phyloP scores from a whole-genome alignment of 495 filamentous ascomycete species.

The Aspergillus sparsus region DNA sequence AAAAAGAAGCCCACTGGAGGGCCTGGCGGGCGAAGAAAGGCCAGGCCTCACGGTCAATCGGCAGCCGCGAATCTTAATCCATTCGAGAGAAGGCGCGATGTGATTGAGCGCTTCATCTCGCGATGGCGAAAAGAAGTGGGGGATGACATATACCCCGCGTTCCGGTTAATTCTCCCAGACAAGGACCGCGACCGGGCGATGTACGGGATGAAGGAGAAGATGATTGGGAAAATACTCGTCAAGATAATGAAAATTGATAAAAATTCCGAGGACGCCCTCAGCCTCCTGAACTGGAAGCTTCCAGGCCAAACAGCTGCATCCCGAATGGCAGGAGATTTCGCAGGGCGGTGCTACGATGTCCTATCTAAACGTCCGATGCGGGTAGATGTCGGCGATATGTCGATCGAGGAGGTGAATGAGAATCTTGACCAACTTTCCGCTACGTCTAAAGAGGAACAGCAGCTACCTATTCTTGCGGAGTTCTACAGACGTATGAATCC shows the following conservation, averaged over 20 bases:
- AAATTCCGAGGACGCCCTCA: slow-evolving; percentile 83
- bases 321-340: slow-evolving; percentile 84
- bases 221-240: slow-evolving; percentile 83
- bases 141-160: slow-evolving; percentile 88
- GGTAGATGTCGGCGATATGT: slow-evolving; percentile 71
- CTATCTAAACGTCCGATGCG: slow-evolving; percentile 82
- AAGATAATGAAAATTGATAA: slow-evolving; percentile 91
- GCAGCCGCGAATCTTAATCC: slow-evolving; percentile 60
- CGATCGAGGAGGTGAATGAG: slow-evolving; percentile 86
- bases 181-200: slow-evolving; percentile 91
- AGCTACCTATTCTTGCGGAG: slow-evolving; percentile 72
- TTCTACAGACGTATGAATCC: slow-evolving; percentile 94
- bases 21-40: slow-evolving; percentile 46
- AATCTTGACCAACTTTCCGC: slow-evolving; percentile 77
- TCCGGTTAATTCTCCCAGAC: slow-evolving; percentile 89
- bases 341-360: slow-evolving; percentile 82
- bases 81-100: slow-evolving; percentile 76
- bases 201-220: slow-evolving; percentile 93
- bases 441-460: slow-evolving; percentile 76
- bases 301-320: slow-evolving; percentile 66
- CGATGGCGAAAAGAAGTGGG: slow-evolving; percentile 88
- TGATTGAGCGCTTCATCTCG: slow-evolving; percentile 87
- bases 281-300: slow-evolving; percentile 89
- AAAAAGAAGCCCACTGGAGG: slow-evolving; percentile 70
- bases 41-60: slow-evolving; percentile 55